These are phyloP conservation scores for Hibiscus mutabilis DNA, from an alignment of 345 rosid species.

Conservation along the genomic window DNA sequence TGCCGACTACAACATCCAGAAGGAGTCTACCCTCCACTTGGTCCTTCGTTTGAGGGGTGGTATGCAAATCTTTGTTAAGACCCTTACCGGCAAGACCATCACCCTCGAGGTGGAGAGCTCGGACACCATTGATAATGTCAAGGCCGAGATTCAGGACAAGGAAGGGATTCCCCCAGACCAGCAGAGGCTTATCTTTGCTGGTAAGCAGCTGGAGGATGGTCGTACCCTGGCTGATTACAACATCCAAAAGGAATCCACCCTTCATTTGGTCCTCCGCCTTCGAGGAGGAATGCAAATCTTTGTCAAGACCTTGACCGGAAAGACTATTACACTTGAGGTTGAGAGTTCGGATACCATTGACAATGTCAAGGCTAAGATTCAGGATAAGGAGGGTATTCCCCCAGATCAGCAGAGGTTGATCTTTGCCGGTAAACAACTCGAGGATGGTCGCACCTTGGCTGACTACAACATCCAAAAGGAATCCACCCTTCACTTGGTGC, in stretches of 20 bases:
- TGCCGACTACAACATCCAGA: conserved; percentile 6
- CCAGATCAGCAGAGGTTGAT: conserved; percentile 6
- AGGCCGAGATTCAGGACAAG: not conserved
- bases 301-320: not conserved
- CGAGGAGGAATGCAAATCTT: conserved; percentile 21
- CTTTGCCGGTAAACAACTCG: conserved; percentile 5
- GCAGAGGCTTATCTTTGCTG: not conserved
- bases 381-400: conserved; percentile 1
- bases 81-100: not conserved
- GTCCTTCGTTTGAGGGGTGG: conserved; percentile 4
- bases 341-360: conserved; percentile 7
- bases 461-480: conserved; percentile 8
- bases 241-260: conserved; percentile 11
- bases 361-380: conserved; percentile 3
- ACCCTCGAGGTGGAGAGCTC: conserved; percentile 1
- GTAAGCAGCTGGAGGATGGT: not conserved
- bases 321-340: conserved; percentile 2
- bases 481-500: conserved; percentile 5
- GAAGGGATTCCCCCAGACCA: conserved; percentile 4
- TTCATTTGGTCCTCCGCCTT: conserved; percentile 11
- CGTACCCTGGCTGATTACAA: conserved; percentile 5
- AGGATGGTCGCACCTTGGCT: conserved; percentile 3
- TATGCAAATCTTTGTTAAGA: conserved; percentile 5
- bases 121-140: not conserved
- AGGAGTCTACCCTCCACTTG: conserved; percentile 8